A percentile compares a stretch with the other conserved stretches of the same genome.
Evolutionary conservation across 2,329 filamentous ascomycete species (phyloP).

Genomic region (Malbranchea zuffiana): DNA sequence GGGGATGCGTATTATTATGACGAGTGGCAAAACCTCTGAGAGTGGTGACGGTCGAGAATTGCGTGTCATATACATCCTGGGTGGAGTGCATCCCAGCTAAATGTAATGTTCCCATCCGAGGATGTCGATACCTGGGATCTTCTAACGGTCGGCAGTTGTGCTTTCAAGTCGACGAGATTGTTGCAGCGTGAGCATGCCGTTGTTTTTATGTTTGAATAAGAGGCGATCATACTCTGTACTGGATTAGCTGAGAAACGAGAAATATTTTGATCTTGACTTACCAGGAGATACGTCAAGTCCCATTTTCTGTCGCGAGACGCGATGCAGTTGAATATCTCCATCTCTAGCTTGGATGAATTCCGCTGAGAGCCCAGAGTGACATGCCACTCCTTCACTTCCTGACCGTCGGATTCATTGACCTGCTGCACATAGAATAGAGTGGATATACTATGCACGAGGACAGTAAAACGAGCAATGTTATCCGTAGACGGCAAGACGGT

Average conservation of each 20-base stretch:
- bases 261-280: constrained; percentile 17
- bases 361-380: constrained; percentile 19
- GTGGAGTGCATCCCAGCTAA: constrained; percentile 29
- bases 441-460: constrained; percentile 26
- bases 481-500: constrained; percentile 18
- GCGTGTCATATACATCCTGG: constrained; percentile 19
- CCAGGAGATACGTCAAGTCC: constrained; percentile 31
- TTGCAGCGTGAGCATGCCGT: constrained; percentile 31
- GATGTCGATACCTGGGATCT: constrained; percentile 17
- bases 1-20: constrained; percentile 15
- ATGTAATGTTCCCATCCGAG: constrained; percentile 15
- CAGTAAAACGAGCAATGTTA: constrained; percentile 16
- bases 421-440: constrained; percentile 27
- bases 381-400: constrained; percentile 23
- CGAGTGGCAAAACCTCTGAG: background rate
- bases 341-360: constrained; percentile 26
- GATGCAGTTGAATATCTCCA: constrained; percentile 26
- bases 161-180: constrained; percentile 28
- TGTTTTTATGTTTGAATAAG: constrained; percentile 32
- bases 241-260: constrained; percentile 5
- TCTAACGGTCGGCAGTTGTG: constrained; percentile 32
- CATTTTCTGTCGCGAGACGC: constrained; percentile 28
- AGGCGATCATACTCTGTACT: constrained; percentile 32
- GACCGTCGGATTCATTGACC: constrained; percentile 13
- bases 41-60: background rate